Conservation (phyloP, 179 eudicot genomes). For the Silene coronaria region DNA sequence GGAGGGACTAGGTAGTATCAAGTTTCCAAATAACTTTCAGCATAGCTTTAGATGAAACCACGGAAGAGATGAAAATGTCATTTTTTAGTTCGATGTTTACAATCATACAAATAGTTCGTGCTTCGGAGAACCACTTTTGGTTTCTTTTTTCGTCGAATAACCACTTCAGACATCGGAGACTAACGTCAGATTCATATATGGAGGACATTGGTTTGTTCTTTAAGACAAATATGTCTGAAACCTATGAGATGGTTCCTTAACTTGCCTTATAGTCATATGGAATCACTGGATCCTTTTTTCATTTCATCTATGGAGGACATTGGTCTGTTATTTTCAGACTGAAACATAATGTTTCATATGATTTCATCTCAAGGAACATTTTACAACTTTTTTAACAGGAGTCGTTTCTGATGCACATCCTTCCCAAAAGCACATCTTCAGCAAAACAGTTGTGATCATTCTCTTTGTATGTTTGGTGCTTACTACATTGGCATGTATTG, state of each 20-base stretch:
- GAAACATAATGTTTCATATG: neutral
- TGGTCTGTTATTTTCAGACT: neutral
- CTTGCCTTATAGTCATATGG: neutral
- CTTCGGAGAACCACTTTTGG: no score
- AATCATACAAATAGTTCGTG: neutral
- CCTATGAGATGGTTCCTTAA: neutral
- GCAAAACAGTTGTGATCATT: conserved; percentile 45
- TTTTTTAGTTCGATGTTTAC: neutral
- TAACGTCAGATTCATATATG: no score
- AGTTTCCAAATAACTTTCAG: no score
- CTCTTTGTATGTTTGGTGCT: conserved; percentile 53
- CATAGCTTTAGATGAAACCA: no score
- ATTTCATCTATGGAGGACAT: no score
- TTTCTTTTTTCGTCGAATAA: no score
- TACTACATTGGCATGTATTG: conserved; percentile 45
- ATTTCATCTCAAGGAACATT: neutral
- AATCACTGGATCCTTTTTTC: neutral
- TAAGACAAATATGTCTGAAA: no score
- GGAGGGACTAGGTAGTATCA: neutral
- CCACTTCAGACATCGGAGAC: no score
- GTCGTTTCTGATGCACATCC: conserved; percentile 30
- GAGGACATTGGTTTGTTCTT: no score
- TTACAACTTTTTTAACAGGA: conserved; percentile 36
- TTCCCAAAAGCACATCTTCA: conserved; percentile 37
- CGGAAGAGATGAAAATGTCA: neutral